These are phyloP conservation scores for Neonectria hederae DNA, from an alignment of 2,329 filamentous ascomycete species.

Conservation along the genomic window DNA sequence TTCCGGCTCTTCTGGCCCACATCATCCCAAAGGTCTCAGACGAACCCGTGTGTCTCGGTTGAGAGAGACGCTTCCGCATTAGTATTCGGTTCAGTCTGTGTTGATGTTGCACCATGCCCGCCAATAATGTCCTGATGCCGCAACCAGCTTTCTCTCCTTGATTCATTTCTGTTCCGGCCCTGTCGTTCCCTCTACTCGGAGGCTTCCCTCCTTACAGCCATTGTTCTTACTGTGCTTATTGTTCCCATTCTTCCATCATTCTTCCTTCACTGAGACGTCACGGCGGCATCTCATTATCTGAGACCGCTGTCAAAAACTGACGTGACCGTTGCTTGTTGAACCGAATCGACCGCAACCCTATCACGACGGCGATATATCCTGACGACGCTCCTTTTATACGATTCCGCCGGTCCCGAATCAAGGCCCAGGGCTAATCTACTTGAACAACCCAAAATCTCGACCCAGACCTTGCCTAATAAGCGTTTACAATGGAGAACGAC, in stretches of 20 bases:
- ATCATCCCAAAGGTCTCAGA: constrained; percentile 7
- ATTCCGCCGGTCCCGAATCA: neutral
- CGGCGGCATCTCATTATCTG: neutral
- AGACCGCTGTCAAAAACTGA: neutral
- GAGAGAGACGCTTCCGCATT: constrained; percentile 2
- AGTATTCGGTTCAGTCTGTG: neutral
- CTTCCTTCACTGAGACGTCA: neutral
- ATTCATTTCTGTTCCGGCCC: constrained; percentile 1
- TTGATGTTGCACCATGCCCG: constrained; percentile 17
- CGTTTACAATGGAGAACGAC: constrained; percentile 35
- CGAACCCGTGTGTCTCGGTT: constrained; percentile 6
- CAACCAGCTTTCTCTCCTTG: constrained; percentile 11
- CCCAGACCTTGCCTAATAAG: neutral
- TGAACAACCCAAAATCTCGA: neutral
- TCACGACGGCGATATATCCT: neutral
- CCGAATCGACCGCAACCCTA: neutral
- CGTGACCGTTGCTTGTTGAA: neutral
- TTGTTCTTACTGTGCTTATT: neutral
- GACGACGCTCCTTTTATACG: neutral
- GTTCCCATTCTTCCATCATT: neutral
- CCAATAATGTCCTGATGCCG: constrained; percentile 15
- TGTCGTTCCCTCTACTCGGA: constrained; percentile 5
- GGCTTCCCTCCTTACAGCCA: neutral
- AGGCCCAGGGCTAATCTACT: neutral
- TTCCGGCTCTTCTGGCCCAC: constrained; percentile 11